phyloP scores from a whole-genome alignment of 2,329 filamentous ascomycete genomes.

The Cladosporium sp. region DNA sequence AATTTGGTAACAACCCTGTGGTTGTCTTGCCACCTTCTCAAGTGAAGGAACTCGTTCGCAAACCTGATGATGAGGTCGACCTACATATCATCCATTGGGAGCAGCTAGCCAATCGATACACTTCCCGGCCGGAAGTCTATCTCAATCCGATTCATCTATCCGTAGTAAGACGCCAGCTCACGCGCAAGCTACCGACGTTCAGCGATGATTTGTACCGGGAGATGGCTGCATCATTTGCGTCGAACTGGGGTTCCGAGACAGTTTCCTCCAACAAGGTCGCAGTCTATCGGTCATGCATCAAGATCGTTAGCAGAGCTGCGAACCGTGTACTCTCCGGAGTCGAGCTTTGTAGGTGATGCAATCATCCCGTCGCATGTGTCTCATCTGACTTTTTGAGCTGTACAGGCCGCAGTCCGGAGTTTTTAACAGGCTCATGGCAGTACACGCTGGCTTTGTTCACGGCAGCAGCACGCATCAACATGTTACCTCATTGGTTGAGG shows the following conservation, averaged over 20 bases:
- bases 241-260: slow-evolving; percentile 21
- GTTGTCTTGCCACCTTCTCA: slow-evolving; percentile 26
- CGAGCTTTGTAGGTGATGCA: slow-evolving; percentile 21
- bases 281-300: slow-evolving; percentile 25
- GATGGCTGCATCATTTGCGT: slow-evolving; percentile 21
- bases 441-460: slow-evolving; percentile 26
- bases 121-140: slow-evolving; percentile 3
- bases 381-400: too few relatives aligned
- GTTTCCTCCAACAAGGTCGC: slow-evolving; percentile 21
- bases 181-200: slow-evolving; percentile 26
- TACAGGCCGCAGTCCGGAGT: slow-evolving; percentile 21
- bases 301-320: slow-evolving; percentile 27
- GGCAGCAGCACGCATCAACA: slow-evolving; percentile 22
- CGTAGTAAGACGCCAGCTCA: slow-evolving; percentile 26
- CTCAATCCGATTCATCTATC: slow-evolving; percentile 21
- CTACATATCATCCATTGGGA: slow-evolving; percentile 20
- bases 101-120: slow-evolving; percentile 23
- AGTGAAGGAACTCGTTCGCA: slow-evolving; percentile 24
- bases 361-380: too few relatives aligned
- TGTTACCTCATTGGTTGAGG: slow-evolving; percentile 23
- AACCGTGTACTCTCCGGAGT: slow-evolving; percentile 28
- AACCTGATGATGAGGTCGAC: slow-evolving; percentile 25
- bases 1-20: slow-evolving; percentile 24
- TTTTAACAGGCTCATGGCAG: slow-evolving; percentile 24
- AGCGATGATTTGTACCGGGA: slow-evolving; percentile 28